Percentiles rank a stretch among this genome's conserved stretches.
phyloP scores from a whole-genome alignment of 345 rosid species.

The Erysimum cheiranthoides region DNA sequence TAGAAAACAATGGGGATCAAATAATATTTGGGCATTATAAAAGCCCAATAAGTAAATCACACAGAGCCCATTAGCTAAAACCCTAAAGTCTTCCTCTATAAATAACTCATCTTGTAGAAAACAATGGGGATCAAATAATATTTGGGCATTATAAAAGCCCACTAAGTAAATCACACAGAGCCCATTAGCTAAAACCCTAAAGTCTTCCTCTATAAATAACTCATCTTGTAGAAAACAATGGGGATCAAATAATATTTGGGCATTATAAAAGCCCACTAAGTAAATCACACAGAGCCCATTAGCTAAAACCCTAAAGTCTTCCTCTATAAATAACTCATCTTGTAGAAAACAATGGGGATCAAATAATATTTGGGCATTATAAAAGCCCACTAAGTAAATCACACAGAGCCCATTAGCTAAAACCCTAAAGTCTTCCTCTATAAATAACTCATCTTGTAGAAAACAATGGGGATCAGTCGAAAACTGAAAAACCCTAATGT shows the following conservation, averaged over 20 bases:
- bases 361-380: no score
- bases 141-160: no score
- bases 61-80: constrained; percentile 21
- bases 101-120: background rate
- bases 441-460: background rate
- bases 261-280: no score
- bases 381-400: background rate
- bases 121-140: background rate
- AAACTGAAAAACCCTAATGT: constrained; percentile 34
- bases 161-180: no score
- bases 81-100: constrained; percentile 28
- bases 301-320: no score
- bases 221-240: no score
- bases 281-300: no score
- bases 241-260: no score
- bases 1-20: background rate
- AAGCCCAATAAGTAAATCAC: background rate
- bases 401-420: constrained; percentile 5
- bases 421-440: constrained; percentile 30
- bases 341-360: no score
- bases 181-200: no score
- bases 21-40: background rate
- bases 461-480: background rate
- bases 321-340: no score
- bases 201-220: no score